phyloP scores from a whole-genome alignment of 177 flowering plant species.

The Vitis hybrid region DNA sequence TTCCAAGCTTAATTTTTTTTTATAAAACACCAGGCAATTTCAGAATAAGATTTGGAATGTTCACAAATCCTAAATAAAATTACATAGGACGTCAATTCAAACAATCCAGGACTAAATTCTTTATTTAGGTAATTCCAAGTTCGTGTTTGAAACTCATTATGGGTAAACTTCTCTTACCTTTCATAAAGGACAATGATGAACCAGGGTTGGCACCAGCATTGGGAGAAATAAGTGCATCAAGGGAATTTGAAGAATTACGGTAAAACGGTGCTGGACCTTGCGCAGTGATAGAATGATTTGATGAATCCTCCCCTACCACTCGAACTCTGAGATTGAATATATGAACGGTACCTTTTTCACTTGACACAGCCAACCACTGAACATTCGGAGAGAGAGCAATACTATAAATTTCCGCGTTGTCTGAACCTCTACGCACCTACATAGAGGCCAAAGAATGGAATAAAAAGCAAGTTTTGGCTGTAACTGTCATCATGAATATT shows the following conservation, averaged over 20 bases:
- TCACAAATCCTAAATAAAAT: no score
- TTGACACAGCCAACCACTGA: slow-evolving; percentile 95
- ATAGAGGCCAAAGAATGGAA: slow-evolving; percentile 8
- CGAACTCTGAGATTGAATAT: slow-evolving; percentile 90
- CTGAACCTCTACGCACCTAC: slow-evolving; percentile 90
- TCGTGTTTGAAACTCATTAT: background rate
- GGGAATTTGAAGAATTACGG: slow-evolving; percentile 67
- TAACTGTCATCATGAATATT: background rate
- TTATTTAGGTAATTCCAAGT: no score
- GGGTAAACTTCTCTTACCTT: slow-evolving; percentile 48
- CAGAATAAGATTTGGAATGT: background rate
- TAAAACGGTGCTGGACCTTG: slow-evolving; percentile 34
- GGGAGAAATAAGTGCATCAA: slow-evolving; percentile 65
- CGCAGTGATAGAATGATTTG: slow-evolving; percentile 31
- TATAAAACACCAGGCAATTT: background rate
- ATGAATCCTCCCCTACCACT: slow-evolving; percentile 66
- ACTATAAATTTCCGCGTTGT: slow-evolving; percentile 84
- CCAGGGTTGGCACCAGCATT: slow-evolving; percentile 71
- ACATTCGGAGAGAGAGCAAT: slow-evolving; percentile 84
- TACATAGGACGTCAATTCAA: no score
- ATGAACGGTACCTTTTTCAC: slow-evolving; percentile 96
- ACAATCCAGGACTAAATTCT: background rate
- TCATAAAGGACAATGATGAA: slow-evolving; percentile 89
- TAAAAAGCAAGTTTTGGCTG: background rate
- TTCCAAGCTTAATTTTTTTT: no score